Evolutionary conservation across 2,329 filamentous ascomycete genomes (phyloP), one percentile per base, ranked within the genome.

Genomic region (Diplodia seriata): DNA sequence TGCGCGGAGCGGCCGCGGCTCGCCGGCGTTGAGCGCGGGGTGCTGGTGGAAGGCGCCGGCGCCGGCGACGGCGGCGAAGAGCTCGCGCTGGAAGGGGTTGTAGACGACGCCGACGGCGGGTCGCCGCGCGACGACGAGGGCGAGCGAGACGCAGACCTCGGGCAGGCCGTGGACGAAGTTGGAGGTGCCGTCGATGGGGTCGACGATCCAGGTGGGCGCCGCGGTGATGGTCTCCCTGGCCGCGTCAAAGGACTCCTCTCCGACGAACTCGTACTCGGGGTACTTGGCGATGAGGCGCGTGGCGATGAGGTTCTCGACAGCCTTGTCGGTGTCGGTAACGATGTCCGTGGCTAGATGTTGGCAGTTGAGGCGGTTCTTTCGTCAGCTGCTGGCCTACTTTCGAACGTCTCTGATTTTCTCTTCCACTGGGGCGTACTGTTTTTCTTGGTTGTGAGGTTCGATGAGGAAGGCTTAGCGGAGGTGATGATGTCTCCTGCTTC

Each of bases 141-240:
- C 61, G 26, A 64, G 47, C 31, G 61, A 20, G 31, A 53, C 18
- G 47, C 38, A 50, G 12, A 64, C 61, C 31, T 31, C 20, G 5
- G 61, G 61, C 31, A 64, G 51, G 61, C 36, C 31, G 31, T 29
- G 61, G 3, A 64, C 31, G 61, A 64, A 54, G 61, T 64, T 64
- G 47, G 61, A 26, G 9, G 61, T 54, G 47, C 61, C 61, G 61
- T 64, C 61, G 61, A 64, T 64, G 31, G 61, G 61, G 33, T 64
- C 61, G 61, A 64, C 61, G 61, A 53, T 9, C 47, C 51, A 64
- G 47, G 47, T 64, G 31, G 61, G 61, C 6, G 3, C 36, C 47
- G 31, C 4, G n/a, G 47, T 23, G 61, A 64, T 40, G 61, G n/a
- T 33, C 8, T 33, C 47, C 14, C 15, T 15, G 18, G 11, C 4